Base-by-base conservation (phyloP, 495 filamentous ascomycete genomes). In the Delitschia confertaspora region DNA sequence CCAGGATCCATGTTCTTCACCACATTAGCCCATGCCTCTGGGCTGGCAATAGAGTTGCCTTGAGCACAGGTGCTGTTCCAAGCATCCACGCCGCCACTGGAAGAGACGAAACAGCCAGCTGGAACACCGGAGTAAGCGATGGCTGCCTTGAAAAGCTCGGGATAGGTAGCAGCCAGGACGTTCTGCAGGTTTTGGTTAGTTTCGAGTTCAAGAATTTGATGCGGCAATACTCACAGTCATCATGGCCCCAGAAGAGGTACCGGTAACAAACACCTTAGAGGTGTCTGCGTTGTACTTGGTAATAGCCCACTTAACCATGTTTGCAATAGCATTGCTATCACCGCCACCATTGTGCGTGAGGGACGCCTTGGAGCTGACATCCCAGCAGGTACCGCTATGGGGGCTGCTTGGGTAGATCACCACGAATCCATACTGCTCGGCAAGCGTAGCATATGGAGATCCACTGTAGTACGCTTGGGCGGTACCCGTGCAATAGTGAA, bases 111-210 rank as follows among this genome's bases (percentile, higher is more conserved):
- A 63, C 78, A 80, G 6, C 75, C 76, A 19, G 70, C 75, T 7
- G 76, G 63, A 1, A 82, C 75, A 16, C 78, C 78, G 4, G 73
- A 62, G 60, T 78, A 80, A 24, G 63, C 75, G 7, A 65, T 69
- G 14, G 64, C 74, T 4, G 74, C 75, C 24, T 68, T 65, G 55
- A 78, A 78, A 9, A 78, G 57, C 14, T 76, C 67, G 11, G 74
- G 75, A 52, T 79, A 78, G 1, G 71, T 68, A 5, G 68, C 75
- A 4, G 68, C 73, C 55, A 79, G 51, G 16, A 76, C 71, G 51
- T 76, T 78, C 47, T 61, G n/a, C n/a, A n/a, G 19, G 31, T 7
- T 1, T n/a, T 21, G 6, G 22, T 18, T 39, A 3, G 40, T 34
- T 6, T 5, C 8, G 30, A 5, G 25, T 17, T 47, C 16, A 9